Percentiles rank a stretch among this genome's conserved stretches.
Conservation (phyloP, 2,329 filamentous ascomycete species). For the Aspergillus novofumigatus region DNA sequence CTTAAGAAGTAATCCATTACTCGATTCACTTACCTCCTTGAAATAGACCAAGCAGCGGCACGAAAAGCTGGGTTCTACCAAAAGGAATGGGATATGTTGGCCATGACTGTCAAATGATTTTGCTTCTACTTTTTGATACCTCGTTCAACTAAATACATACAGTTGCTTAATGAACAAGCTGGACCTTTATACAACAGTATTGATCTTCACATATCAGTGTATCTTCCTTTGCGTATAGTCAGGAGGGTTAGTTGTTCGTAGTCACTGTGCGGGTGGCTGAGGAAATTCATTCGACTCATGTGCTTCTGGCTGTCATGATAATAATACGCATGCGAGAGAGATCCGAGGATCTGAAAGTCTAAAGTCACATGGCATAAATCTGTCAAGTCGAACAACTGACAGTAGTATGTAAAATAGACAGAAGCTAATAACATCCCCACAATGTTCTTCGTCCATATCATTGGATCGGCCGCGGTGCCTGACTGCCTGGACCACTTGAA, state of each 20-base stretch:
- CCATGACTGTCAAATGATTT: conserved; percentile 5
- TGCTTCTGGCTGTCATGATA: not conserved
- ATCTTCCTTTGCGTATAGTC: not conserved
- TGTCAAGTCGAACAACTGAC: not conserved
- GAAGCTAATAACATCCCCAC: not conserved
- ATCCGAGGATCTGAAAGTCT: not conserved
- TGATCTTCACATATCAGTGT: no score
- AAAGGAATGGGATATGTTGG: conserved; percentile 7
- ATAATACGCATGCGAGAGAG: not conserved
- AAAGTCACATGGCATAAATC: not conserved
- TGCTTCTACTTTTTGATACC: conserved; percentile 6
- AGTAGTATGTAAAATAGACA: not conserved
- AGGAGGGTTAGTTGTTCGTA: not conserved
- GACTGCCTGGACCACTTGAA: not conserved
- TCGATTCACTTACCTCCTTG: not conserved
- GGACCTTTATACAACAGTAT: not conserved
- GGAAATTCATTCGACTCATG: not conserved
- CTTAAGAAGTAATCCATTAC: conserved; percentile 26
- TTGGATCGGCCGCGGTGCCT: not conserved
- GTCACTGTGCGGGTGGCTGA: not conserved
- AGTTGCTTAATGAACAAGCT: not conserved
- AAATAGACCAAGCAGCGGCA: not conserved
- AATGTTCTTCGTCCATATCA: not conserved
- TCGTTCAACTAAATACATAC: conserved; percentile 2
- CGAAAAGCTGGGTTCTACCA: not conserved